These are phyloP conservation scores for Pichia membranifaciens DNA, from an alignment of 805 yeast genomes.

Conservation along the genomic window DNA sequence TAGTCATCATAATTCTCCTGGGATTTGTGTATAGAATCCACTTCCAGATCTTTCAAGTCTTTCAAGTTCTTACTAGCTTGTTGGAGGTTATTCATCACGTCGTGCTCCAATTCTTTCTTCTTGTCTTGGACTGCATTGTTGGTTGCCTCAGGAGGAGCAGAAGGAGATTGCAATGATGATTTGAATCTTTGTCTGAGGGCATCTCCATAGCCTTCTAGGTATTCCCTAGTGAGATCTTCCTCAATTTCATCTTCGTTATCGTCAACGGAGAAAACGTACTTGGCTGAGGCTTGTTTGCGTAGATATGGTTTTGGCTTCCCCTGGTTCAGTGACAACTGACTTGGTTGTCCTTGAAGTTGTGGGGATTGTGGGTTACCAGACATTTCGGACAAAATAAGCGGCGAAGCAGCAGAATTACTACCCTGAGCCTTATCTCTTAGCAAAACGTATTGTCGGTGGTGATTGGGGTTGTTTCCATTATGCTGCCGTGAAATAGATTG, in stretches of 20 bases:
- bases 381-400: slow-evolving; percentile 9
- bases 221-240: slow-evolving; percentile 51
- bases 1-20: neutral
- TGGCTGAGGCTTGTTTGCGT: slow-evolving; percentile 26
- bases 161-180: neutral
- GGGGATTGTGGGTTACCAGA: slow-evolving; percentile 16
- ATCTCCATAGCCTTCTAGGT: slow-evolving; percentile 68
- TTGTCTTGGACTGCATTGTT: slow-evolving; percentile 21
- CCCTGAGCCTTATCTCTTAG: slow-evolving; percentile 23
- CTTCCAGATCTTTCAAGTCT: slow-evolving; percentile 26
- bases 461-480: slow-evolving; percentile 19
- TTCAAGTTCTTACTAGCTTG: slow-evolving; percentile 23
- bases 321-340: neutral
- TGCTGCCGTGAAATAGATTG: slow-evolving; percentile 15
- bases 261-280: slow-evolving; percentile 65
- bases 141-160: slow-evolving; percentile 6
- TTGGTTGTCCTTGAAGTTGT: slow-evolving; percentile 11
- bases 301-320: slow-evolving; percentile 21
- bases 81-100: slow-evolving; percentile 22
- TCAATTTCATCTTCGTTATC: slow-evolving; percentile 73
- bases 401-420: slow-evolving; percentile 4
- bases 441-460: slow-evolving; percentile 29
- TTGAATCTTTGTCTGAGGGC: slow-evolving; percentile 48
- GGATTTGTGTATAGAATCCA: slow-evolving; percentile 20
- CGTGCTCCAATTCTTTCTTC: slow-evolving; percentile 24